A percentile compares a stretch with the other conserved stretches of the same genome.
Conservation (phyloP, 139 green algal species). For the Chlamydomonas incerta region DNA sequence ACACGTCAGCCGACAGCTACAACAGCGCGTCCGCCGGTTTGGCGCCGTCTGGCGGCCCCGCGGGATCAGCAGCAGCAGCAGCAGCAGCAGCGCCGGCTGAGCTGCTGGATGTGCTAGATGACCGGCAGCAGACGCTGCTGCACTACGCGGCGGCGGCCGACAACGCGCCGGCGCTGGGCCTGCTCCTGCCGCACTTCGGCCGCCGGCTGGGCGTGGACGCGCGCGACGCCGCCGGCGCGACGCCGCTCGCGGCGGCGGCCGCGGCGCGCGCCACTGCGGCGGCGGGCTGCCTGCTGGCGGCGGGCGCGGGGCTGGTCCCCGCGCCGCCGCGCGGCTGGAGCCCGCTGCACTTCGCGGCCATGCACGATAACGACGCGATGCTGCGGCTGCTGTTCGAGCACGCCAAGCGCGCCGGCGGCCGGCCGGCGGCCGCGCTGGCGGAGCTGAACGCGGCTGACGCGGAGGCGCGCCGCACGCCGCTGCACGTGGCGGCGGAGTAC, state of each 20-base stretch:
- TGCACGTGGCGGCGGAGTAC: conserved; percentile 35
- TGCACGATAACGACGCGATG: background rate
- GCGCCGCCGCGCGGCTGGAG: background rate
- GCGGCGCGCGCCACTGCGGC: background rate
- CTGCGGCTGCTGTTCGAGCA: background rate
- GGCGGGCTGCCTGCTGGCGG: background rate
- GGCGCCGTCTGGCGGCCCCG: too few relatives aligned
- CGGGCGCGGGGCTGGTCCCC: background rate
- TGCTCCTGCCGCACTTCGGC: conserved; percentile 16
- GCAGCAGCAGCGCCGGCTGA: background rate
- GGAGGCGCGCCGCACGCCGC: background rate
- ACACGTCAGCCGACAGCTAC: too few relatives aligned
- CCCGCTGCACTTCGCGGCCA: conserved; percentile 18
- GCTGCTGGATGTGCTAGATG: background rate
- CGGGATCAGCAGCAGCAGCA: too few relatives aligned
- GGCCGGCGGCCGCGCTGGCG: background rate
- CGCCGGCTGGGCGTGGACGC: background rate
- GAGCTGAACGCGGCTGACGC: background rate
- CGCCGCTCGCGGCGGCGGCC: background rate
- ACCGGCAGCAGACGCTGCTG: conserved; percentile 20
- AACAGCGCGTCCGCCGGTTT: too few relatives aligned
- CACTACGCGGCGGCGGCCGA: conserved; percentile 2
- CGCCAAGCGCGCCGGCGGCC: background rate
- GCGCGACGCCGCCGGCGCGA: background rate
- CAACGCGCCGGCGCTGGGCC: background rate